Evolutionary conservation across 495 filamentous ascomycete species (phyloP), one percentile per base, ranked within the genome.

Genomic region (Penicillium herquei): DNA sequence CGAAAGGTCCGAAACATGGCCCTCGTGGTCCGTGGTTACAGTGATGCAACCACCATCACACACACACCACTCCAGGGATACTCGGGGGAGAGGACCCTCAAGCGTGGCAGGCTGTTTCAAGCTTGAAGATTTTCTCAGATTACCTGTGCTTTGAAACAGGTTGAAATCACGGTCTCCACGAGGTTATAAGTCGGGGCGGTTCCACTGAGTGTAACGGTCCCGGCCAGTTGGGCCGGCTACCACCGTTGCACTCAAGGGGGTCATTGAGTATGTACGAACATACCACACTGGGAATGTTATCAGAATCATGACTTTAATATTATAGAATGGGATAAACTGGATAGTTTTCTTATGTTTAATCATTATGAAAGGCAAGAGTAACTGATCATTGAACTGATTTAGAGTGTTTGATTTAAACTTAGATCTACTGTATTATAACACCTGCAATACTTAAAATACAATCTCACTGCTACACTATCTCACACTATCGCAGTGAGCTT

Each of bases 221-320:
- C 64, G 55, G 37, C 59, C 55, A 64, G 60, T 56, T 65, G 65
- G 65, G 68, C 61, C 64, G 57, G 53, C 61, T 75, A 74, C 70
- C 70, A 75, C 72, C 72, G 72, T 75, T 73, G 70, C 72, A 75
- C 69, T 59, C 67, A 70, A 61, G 54, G 58, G 58, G 67, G 62
- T 55, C 59, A 68, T 68, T 47, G 58, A 56, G 57, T 51, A 66
- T 67, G 66, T 68, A 59, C 57, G 31, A 9, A 44, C 69, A 68
- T 71, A 62, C 69, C 66, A 59, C 57, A 16, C 42, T 43, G 34
- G 52, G 54, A 62, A 64, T 64, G 57, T 42, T 26, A 26, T 26
- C 21, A 26, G 21, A 26, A 26, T 26, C 21, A 26, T 26, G 21
- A 26, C 21, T 26, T 26, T n/a, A n/a, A n/a, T n/a, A n/a, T n/a